Evolutionary conservation across 305 asterid species (phyloP).

Genomic region (Ajuga reptans): DNA sequence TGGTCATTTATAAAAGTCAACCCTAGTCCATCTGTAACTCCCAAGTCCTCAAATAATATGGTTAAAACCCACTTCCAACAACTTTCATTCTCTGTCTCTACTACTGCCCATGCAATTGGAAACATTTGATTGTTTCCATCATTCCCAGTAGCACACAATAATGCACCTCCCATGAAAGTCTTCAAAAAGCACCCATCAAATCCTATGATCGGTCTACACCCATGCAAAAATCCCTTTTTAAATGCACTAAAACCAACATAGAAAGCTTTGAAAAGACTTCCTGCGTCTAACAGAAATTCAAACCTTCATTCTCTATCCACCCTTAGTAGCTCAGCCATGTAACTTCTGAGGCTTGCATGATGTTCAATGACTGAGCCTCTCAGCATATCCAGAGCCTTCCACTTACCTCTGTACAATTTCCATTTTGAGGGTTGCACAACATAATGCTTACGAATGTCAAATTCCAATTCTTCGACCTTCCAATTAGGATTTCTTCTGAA

Average conservation of each 20-base stretch:
- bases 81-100: neutral
- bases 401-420: neutral
- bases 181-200: neutral
- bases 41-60: neutral
- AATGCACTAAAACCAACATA: neutral
- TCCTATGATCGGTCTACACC: neutral
- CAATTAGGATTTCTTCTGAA: neutral
- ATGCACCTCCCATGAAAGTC: neutral
- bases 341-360: neutral
- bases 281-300: neutral
- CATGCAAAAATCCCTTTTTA: neutral
- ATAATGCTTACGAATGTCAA: neutral
- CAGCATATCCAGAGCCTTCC: neutral
- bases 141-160: neutral
- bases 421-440: neutral
- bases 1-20: neutral
- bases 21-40: neutral
- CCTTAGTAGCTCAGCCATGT: neutral
- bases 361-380: neutral
- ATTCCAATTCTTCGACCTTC: neutral
- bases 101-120: neutral
- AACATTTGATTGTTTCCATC: neutral
- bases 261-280: neutral
- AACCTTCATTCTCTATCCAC: neutral
- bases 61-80: neutral